These are phyloP conservation scores for Amanita muscaria DNA, from an alignment of 768 basidiomycete species.

Conservation along the genomic window DNA sequence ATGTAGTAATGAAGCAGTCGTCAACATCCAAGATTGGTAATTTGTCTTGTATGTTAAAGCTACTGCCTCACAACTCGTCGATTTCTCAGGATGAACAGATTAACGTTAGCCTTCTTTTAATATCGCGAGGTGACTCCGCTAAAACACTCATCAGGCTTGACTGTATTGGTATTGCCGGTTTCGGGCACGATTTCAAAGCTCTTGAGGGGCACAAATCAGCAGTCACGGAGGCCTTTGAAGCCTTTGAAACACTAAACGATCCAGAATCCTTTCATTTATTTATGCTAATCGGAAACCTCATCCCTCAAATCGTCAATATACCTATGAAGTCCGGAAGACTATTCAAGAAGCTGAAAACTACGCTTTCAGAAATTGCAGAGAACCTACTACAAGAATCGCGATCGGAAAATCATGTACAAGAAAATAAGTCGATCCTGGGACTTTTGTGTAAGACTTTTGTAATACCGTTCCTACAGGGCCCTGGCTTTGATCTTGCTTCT, in stretches of 20 bases:
- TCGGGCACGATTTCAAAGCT: conserved; percentile 47
- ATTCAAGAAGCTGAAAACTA: conserved; percentile 21
- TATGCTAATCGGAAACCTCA: conserved; percentile 19
- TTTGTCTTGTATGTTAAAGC: conserved; percentile 3
- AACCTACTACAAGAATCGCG: conserved; percentile 28
- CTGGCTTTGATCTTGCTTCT: background rate
- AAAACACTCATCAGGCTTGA: conserved; percentile 33
- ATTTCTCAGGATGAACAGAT: conserved; percentile 32
- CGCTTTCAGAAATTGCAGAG: conserved; percentile 31
- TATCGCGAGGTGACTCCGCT: no score
- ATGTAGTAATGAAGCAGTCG: conserved; percentile 19
- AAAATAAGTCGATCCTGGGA: conserved; percentile 34
- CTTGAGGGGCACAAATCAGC: conserved; percentile 38
- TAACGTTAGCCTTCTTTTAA: conserved; percentile 25
- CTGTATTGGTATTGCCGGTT: conserved; percentile 49
- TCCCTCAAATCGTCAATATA: conserved; percentile 27
- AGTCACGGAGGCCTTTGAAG: conserved; percentile 33
- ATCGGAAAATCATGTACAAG: conserved; percentile 22
- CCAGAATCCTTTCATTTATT: conserved; percentile 28
- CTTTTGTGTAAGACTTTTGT: conserved; percentile 22
- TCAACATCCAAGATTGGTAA: conserved; percentile 43
- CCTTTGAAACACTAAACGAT: conserved; percentile 16
- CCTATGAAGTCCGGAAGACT: conserved; percentile 28
- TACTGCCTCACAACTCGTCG: background rate
- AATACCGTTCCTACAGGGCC: no score